Conservation (phyloP, 805 yeast species). For the Martiniozyma abietophila region DNA sequence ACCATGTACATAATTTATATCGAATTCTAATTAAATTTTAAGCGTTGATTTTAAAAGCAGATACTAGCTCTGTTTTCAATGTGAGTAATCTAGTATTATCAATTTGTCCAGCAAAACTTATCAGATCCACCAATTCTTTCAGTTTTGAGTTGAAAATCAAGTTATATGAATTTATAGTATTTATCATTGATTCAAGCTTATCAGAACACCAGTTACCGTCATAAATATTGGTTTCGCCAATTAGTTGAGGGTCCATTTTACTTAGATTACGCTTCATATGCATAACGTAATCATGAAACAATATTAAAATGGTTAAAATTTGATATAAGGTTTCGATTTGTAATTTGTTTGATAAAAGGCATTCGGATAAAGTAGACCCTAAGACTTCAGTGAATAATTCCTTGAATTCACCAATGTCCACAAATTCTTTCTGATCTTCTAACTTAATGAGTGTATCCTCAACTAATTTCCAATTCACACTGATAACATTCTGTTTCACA, state of each 20-base stretch:
- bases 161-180: slow-evolving; percentile 33
- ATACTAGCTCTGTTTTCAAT: no score
- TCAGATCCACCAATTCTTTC: slow-evolving; percentile 36
- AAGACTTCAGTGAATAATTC: slow-evolving; percentile 45
- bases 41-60: no score
- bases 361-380: slow-evolving; percentile 55
- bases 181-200: slow-evolving; percentile 34
- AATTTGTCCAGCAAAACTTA: no score
- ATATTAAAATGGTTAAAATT: slow-evolving; percentile 38
- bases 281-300: slow-evolving; percentile 38
- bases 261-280: no score
- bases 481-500: slow-evolving; percentile 50
- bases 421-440: slow-evolving; percentile 10
- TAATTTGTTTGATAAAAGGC: slow-evolving; percentile 53
- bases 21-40: no score
- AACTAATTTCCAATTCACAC: slow-evolving; percentile 41
- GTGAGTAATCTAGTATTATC: no score
- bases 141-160: slow-evolving; percentile 37
- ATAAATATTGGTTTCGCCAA: no score
- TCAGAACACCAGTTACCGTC: no score
- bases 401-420: slow-evolving; percentile 34
- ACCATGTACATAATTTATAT: not conserved
- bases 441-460: slow-evolving; percentile 13
- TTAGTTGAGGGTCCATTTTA: no score
- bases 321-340: slow-evolving; percentile 38